These are phyloP conservation scores for Carex scoparia DNA, from an alignment of 176 grass and related monocot species.

Conservation along the genomic window DNA sequence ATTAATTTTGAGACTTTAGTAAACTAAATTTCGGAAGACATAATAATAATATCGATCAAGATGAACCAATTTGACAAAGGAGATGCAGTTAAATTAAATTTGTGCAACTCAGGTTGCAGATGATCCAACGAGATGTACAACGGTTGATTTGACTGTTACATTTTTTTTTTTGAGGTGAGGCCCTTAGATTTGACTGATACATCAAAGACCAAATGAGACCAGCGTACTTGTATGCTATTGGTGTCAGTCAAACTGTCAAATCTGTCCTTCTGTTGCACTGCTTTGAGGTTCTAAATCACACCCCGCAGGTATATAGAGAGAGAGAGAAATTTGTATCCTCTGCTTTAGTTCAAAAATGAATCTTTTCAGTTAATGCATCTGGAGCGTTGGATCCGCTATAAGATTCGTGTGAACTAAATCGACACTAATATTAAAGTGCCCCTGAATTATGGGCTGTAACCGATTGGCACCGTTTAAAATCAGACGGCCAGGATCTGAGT, in stretches of 20 bases:
- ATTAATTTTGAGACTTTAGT: too few relatives aligned
- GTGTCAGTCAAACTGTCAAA: slow-evolving; percentile 17
- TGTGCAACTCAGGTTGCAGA: background rate
- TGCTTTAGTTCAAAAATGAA: too few relatives aligned
- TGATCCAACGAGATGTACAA: background rate
- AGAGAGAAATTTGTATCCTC: background rate
- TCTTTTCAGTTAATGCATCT: too few relatives aligned
- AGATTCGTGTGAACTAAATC: too few relatives aligned
- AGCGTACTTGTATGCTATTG: background rate
- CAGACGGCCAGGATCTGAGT: too few relatives aligned
- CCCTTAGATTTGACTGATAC: background rate
- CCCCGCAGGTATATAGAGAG: background rate
- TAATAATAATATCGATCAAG: too few relatives aligned
- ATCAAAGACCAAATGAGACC: background rate
- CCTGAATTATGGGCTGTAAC: too few relatives aligned
- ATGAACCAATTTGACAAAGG: background rate
- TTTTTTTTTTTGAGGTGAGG: too few relatives aligned
- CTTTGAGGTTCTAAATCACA: background rate
- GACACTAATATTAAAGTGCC: too few relatives aligned
- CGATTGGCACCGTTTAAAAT: too few relatives aligned
- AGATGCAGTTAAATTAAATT: background rate
- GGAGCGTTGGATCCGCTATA: too few relatives aligned
- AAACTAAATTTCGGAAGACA: too few relatives aligned
- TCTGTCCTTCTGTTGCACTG: background rate
- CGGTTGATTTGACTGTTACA: background rate